These are phyloP conservation scores for Onygenales sp. DNA, from an alignment of 2,329 filamentous ascomycete genomes.

Conservation along the genomic window DNA sequence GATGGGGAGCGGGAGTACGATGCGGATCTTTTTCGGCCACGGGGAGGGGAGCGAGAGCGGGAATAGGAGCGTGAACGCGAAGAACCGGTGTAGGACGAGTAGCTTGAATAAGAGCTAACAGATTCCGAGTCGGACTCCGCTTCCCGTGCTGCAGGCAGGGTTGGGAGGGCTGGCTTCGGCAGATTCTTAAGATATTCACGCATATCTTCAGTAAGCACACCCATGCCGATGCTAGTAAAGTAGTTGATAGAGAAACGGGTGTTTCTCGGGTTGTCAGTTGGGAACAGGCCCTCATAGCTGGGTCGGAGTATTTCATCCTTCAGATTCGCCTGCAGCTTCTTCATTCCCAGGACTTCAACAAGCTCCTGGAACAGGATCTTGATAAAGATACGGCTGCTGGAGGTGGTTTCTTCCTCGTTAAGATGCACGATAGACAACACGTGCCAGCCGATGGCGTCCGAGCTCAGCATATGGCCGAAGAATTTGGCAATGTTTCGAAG, in stretches of 20 bases:
- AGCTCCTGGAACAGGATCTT: conserved; percentile 96
- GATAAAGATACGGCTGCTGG: conserved; percentile 93
- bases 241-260: conserved; percentile 98
- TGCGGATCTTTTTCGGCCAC: conserved; percentile 11
- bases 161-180: conserved; percentile 70
- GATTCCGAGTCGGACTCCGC: conserved; percentile 58
- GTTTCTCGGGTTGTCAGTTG: conserved; percentile 77
- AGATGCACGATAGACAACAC: conserved; percentile 74
- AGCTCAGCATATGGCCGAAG: conserved; percentile 83
- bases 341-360: conserved; percentile 74
- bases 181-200: conserved; percentile 81
- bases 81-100: conserved; percentile 55
- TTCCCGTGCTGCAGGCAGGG: conserved; percentile 46
- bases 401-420: conserved; percentile 95
- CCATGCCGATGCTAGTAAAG: conserved; percentile 97
- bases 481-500: conserved; percentile 91
- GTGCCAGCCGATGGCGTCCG: conserved; percentile 88
- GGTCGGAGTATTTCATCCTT: conserved; percentile 69
- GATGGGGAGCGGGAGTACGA: conserved; percentile 29
- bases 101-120: conserved; percentile 59
- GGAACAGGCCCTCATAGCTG: conserved; percentile 78
- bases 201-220: conserved; percentile 88
- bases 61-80: conserved; percentile 34
- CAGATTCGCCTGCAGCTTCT: conserved; percentile 65
- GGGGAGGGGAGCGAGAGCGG: conserved; percentile 36